Evolutionary conservation across 495 filamentous ascomycete species (phyloP).

Genomic region (Collariella sp.): DNA sequence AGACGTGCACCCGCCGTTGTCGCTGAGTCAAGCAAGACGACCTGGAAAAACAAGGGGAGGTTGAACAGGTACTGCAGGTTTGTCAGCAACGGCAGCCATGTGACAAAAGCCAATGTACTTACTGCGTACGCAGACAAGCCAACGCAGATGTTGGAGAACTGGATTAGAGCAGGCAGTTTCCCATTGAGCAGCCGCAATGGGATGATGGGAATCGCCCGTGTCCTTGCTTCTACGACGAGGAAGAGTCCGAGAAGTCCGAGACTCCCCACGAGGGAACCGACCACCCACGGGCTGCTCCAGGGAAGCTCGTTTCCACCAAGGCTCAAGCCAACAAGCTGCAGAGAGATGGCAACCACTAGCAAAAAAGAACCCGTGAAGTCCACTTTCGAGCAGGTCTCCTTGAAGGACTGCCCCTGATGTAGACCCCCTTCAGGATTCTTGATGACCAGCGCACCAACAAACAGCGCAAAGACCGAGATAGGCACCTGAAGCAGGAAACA

Average conservation of each 20-base stretch:
- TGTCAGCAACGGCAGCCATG: not conserved
- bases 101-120: slow-evolving; percentile 16
- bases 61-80: slow-evolving; percentile 53
- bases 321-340: slow-evolving; percentile 51
- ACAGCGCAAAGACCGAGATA: slow-evolving; percentile 44
- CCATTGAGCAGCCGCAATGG: slow-evolving; percentile 50
- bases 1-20: slow-evolving; percentile 51
- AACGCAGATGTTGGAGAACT: slow-evolving; percentile 53
- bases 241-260: slow-evolving; percentile 42
- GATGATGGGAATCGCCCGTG: slow-evolving; percentile 52
- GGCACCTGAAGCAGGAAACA: slow-evolving; percentile 45
- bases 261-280: slow-evolving; percentile 45
- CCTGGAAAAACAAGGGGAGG: slow-evolving; percentile 56
- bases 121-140: slow-evolving; percentile 58
- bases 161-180: slow-evolving; percentile 42
- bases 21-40: slow-evolving; percentile 52
- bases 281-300: slow-evolving; percentile 49
- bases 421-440: slow-evolving; percentile 31
- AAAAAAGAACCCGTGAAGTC: slow-evolving; percentile 48
- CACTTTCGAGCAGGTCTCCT: slow-evolving; percentile 45
- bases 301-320: slow-evolving; percentile 55
- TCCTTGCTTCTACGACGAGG: slow-evolving; percentile 47
- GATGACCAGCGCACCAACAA: slow-evolving; percentile 47
- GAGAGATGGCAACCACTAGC: slow-evolving; percentile 49
- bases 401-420: slow-evolving; percentile 16